Base-by-base conservation (phyloP, 1,139 yeast species). In the Trichomonascaceae sp. region DNA sequence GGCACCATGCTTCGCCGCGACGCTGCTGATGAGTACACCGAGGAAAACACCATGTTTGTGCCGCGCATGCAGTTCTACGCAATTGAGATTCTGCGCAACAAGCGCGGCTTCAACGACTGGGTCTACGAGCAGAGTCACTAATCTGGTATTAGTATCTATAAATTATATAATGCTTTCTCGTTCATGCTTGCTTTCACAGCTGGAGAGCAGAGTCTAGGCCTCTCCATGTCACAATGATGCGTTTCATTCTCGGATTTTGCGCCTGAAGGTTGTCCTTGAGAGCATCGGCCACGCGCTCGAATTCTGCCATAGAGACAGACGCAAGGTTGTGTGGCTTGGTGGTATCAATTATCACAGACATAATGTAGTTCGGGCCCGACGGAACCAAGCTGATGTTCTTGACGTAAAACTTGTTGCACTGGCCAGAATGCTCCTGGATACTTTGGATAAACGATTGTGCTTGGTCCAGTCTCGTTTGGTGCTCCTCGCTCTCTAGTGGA, bases 61-160 rank as follows among this genome's bases (percentile, higher is more conserved):
- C 92, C 87, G 38, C 74, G 96, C 64, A 73, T 85, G 54, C 96
- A 89, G 62, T 89, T 92, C 55, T 81, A 87, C 50, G 96, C 96
- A 37, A 70, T 85, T 52, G 99, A 89, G 63, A 80, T 89, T 45
- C 85, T 84, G 43, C 78, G 99, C 70, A 92, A 92, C 63, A 79
- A 76, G 59, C 69, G 70, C 45, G 93, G 94, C 27, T 69, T 82
- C 54, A 92, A 89, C 60, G 96, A 89, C 62, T 89, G 99, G 99
- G 69, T 76, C 40, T 52, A 62, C 32, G 61, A 51, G 49, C 23
- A 20, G n/a, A n/a, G n/a, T n/a, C n/a, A 39, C 47, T 16, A 25
- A 17, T 17, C 17, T 20, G 25, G 16, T 27, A 30, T 8, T 16
- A 6, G 17, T 15, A 28, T 18, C 16, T 8, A 17, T 9, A 11